Percentiles rank a stretch among this genome's conserved stretches.
Conservation (phyloP, 2,329 filamentous ascomycete genomes). For the Ascochyta fabae region DNA sequence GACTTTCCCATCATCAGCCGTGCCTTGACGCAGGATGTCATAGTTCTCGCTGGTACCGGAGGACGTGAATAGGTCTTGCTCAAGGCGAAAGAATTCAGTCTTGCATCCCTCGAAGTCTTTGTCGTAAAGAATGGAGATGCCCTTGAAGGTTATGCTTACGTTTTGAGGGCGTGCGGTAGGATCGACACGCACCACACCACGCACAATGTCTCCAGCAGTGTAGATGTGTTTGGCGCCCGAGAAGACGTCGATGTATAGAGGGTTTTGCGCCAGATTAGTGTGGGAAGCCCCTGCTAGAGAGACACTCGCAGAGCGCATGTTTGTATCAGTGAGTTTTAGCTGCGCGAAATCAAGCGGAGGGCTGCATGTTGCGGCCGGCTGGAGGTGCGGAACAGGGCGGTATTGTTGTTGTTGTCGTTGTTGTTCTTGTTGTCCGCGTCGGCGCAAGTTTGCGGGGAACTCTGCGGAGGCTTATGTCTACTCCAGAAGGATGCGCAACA, state of each 20-base stretch:
- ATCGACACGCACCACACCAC: conserved; percentile 29
- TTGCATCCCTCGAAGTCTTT: conserved; percentile 20
- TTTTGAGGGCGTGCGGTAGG: conserved; percentile 27
- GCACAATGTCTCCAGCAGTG: conserved; percentile 29
- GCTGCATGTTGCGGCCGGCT: not conserved
- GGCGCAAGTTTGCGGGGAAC: conserved; percentile 13
- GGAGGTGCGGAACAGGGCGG: not conserved
- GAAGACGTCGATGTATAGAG: conserved; percentile 26
- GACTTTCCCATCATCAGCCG: conserved; percentile 30
- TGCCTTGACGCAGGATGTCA: conserved; percentile 30
- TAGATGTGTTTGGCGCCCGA: conserved; percentile 21
- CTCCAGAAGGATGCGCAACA: conserved; percentile 4
- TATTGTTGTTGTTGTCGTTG: too few relatives aligned
- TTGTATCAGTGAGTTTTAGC: not conserved
- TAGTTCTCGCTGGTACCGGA: conserved; percentile 25
- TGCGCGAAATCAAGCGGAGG: not conserved
- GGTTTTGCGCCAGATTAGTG: conserved; percentile 22
- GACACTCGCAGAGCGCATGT: conserved; percentile 11
- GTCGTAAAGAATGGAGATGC: conserved; percentile 21
- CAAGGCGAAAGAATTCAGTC: conserved; percentile 26
- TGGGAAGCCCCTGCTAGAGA: conserved; percentile 14
- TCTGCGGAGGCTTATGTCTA: not conserved
- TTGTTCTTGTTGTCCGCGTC: not conserved
- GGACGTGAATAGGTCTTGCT: conserved; percentile 29
- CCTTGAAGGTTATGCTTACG: conserved; percentile 25